A percentile compares a stretch with the other conserved stretches of the same genome.
Evolutionary conservation across 2,329 filamentous ascomycete species (phyloP).

Genomic region (Colletotrichum musae): DNA sequence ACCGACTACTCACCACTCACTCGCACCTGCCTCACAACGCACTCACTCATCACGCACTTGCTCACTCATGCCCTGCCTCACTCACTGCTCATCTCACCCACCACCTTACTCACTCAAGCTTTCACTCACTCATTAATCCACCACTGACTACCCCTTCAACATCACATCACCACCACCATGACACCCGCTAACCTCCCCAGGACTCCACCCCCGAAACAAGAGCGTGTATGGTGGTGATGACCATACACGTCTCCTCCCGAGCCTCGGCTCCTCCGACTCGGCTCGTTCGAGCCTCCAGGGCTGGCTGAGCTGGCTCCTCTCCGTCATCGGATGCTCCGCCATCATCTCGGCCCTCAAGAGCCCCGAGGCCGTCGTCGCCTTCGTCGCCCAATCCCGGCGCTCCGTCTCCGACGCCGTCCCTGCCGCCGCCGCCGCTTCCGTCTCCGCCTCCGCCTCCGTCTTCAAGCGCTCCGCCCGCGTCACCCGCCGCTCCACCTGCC

Average conservation of each 20-base stretch:
- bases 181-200: neutral
- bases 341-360: conserved; percentile 45
- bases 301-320: conserved; percentile 59
- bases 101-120: too few species aligned
- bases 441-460: neutral
- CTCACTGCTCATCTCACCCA: too few species aligned
- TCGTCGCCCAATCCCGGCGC: conserved; percentile 29
- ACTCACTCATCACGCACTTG: too few species aligned
- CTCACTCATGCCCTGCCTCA: too few species aligned
- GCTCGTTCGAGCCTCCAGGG: conserved; percentile 51
- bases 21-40: too few species aligned
- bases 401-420: conserved; percentile 8
- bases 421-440: conserved; percentile 1
- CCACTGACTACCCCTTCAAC: neutral
- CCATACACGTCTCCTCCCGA: conserved; percentile 51
- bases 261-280: conserved; percentile 47
- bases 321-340: conserved; percentile 56
- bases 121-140: too few species aligned
- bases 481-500: conserved; percentile 44
- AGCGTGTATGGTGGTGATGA: conserved; percentile 56
- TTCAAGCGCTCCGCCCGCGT: conserved; percentile 24
- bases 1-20: too few species aligned
- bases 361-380: conserved; percentile 35
- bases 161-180: neutral
- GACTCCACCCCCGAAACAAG: conserved; percentile 40